These are phyloP conservation scores for Orbilia blumenaviensis DNA, from an alignment of 2,329 filamentous ascomycete genomes.

Conservation along the genomic window DNA sequence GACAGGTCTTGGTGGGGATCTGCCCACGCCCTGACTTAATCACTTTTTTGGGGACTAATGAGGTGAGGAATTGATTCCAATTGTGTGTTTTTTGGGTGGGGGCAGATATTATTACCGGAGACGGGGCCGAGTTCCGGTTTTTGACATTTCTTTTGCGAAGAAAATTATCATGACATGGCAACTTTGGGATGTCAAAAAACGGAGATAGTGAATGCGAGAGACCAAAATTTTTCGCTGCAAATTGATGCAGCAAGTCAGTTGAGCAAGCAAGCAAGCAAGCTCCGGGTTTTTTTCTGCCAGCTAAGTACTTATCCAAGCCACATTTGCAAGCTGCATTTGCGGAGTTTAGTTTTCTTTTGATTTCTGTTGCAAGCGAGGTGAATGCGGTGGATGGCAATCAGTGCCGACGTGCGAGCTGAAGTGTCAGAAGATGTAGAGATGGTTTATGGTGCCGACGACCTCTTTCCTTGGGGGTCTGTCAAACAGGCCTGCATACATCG, in stretches of 20 bases:
- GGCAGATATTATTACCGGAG: not conserved
- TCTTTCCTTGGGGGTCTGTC: not conserved
- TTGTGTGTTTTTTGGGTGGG: not conserved
- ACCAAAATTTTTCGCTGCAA: not conserved
- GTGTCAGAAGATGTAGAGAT: not conserved
- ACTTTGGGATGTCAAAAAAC: not conserved
- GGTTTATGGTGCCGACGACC: conserved; percentile 5
- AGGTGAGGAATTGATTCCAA: not conserved
- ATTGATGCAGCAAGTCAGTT: not conserved
- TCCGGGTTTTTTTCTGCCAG: not conserved
- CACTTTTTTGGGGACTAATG: too few species aligned
- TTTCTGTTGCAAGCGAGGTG: not conserved
- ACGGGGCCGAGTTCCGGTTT: not conserved
- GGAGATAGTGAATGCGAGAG: conserved; percentile 15
- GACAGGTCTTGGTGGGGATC: not conserved
- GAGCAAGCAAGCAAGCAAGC: not conserved
- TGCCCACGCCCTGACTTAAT: too few species aligned
- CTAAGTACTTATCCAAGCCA: too few species aligned
- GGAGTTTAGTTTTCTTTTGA: not conserved
- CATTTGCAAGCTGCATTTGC: too few species aligned
- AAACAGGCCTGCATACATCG: not conserved
- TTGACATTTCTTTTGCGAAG: not conserved
- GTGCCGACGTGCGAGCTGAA: conserved; percentile 13
- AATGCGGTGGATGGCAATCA: conserved; percentile 10
- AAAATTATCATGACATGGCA: not conserved